Conservation (phyloP, 306 rosid genomes). For the Cucurbita maxima region DNA sequence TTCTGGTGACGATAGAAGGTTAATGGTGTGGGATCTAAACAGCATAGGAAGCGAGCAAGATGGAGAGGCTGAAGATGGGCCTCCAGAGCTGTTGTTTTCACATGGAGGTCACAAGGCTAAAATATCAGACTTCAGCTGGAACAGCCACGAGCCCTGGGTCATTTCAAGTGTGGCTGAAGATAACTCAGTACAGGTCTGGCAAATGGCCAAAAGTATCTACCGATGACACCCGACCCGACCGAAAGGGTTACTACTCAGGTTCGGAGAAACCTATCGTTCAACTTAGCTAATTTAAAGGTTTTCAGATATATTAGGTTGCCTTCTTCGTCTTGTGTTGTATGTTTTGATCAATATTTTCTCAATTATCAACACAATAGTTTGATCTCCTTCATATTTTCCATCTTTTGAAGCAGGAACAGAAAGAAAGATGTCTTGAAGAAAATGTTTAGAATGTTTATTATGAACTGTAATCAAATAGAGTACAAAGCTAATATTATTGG, state of each 20-base stretch:
- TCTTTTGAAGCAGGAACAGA: neutral
- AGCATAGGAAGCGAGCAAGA: conserved; percentile 89
- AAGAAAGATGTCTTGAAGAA: neutral
- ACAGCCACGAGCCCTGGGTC: conserved; percentile 60
- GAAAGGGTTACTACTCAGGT: neutral
- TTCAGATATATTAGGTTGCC: neutral
- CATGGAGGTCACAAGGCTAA: conserved; percentile 88
- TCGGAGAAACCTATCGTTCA: neutral
- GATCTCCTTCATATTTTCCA: too few species aligned
- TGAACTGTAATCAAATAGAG: neutral
- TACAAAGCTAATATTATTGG: neutral
- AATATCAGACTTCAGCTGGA: conserved; percentile 92
- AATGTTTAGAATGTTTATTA: neutral
- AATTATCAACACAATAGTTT: neutral
- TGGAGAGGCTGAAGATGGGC: conserved; percentile 80
- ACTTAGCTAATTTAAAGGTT: neutral
- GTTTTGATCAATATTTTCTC: neutral
- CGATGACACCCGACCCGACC: neutral
- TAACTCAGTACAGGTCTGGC: conserved; percentile 81
- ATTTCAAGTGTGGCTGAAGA: conserved; percentile 87
- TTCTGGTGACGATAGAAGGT: conserved; percentile 72
- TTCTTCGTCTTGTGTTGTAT: neutral
- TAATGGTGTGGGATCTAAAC: conserved; percentile 93
- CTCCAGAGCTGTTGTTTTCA: conserved; percentile 76
- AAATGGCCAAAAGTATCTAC: conserved; percentile 62